phyloP scores from a whole-genome alignment of 805 yeast genomes.

The Barnettozyma botsteinii region DNA sequence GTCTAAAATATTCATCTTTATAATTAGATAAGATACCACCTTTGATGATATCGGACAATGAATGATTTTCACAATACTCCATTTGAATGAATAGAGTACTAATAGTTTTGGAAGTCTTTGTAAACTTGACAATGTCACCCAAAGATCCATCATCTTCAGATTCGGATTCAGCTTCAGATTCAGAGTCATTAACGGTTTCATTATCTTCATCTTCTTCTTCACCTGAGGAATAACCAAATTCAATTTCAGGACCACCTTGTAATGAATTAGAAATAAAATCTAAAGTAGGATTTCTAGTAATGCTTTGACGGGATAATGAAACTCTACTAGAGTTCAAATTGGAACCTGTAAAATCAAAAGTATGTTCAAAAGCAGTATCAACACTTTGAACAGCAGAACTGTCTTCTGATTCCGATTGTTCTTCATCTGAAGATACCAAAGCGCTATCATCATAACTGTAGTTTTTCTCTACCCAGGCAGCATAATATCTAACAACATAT shows the following conservation, averaged over 20 bases:
- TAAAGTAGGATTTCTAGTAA: constrained; percentile 34
- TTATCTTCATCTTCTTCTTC: constrained; percentile 17
- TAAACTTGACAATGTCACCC: constrained; percentile 14
- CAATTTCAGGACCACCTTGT: constrained; percentile 47
- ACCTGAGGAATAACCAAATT: constrained; percentile 37
- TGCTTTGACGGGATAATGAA: constrained; percentile 21
- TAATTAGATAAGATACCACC: constrained; percentile 65
- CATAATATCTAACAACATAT: constrained; percentile 91
- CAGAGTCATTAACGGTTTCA: constrained; percentile 18
- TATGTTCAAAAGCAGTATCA: background rate
- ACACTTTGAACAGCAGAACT: constrained; percentile 7
- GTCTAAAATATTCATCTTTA: constrained; percentile 82
- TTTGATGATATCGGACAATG: constrained; percentile 74
- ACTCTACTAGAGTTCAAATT: constrained; percentile 5
- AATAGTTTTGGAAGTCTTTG: constrained; percentile 28
- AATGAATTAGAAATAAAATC: constrained; percentile 68
- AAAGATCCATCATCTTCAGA: constrained; percentile 3
- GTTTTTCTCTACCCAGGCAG: constrained; percentile 94
- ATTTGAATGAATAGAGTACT: constrained; percentile 90
- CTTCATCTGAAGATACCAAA: constrained; percentile 19
- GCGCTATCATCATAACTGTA: constrained; percentile 28
- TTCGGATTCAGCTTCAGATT: constrained; percentile 10
- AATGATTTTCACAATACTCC: constrained; percentile 97
- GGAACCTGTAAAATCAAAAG: constrained; percentile 9
- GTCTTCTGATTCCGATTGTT: constrained; percentile 27